Conservation (phyloP, 768 basidiomycete species). For the Lactarius akahatsu region DNA sequence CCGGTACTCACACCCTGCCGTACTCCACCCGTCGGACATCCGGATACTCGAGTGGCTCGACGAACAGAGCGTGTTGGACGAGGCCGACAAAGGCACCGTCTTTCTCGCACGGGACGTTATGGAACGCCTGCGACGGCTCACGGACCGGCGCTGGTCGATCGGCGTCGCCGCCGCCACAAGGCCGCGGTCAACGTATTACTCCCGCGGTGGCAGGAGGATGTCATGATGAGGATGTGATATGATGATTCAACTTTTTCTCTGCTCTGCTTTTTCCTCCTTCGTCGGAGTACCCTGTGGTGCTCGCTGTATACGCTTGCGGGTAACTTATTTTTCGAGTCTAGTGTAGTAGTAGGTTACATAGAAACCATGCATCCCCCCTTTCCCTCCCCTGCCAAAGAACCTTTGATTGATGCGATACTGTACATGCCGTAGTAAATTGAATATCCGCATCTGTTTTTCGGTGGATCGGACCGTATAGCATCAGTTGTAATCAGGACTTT, state of each 20-base stretch:
- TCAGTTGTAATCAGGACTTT: no score
- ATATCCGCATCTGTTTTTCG: neutral
- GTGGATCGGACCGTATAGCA: neutral
- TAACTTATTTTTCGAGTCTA: conserved; percentile 15
- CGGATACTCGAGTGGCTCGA: conserved; percentile 38
- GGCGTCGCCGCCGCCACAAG: neutral
- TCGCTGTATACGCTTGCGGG: conserved; percentile 1
- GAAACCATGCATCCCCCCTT: neutral
- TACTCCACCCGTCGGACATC: conserved; percentile 39
- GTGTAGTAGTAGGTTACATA: neutral
- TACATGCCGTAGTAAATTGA: neutral
- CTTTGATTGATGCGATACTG: neutral
- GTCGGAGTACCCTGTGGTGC: neutral
- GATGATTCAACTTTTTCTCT: neutral
- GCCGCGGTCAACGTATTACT: neutral
- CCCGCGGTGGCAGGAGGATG: conserved; percentile 16
- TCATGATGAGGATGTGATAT: neutral
- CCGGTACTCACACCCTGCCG: conserved; percentile 38
- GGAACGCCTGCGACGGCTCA: conserved; percentile 36
- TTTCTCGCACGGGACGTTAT: conserved; percentile 39
- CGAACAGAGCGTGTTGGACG: conserved; percentile 34
- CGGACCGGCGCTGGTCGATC: conserved; percentile 26
- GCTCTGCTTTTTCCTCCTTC: neutral
- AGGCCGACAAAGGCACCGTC: conserved; percentile 39
- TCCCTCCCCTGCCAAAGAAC: neutral